Percentiles rank a stretch among this genome's conserved stretches.
phyloP scores from a whole-genome alignment of 805 yeast genomes.

The Lachancea cidri region DNA sequence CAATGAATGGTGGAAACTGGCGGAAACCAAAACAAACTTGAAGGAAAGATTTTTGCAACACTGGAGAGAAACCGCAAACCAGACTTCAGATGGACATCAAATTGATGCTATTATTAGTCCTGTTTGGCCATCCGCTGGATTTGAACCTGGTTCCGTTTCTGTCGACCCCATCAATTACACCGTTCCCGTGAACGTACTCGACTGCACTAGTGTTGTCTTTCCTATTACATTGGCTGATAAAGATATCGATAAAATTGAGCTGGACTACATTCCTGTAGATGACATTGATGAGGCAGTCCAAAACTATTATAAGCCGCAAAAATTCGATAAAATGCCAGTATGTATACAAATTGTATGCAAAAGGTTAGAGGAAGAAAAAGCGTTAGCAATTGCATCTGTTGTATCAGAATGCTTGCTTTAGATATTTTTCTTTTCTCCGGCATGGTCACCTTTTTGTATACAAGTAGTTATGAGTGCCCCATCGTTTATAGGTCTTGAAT shows the following conservation, averaged over 20 bases:
- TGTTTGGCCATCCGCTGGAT: slow-evolving; percentile 39
- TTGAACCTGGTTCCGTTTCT: slow-evolving; percentile 36
- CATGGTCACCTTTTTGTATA: too few relatives aligned
- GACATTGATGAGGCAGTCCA: slow-evolving; percentile 31
- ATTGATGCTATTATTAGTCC: slow-evolving; percentile 50
- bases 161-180: slow-evolving; percentile 41
- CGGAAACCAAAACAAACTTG: slow-evolving; percentile 31
- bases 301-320: slow-evolving; percentile 43
- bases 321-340: slow-evolving; percentile 49
- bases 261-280: slow-evolving; percentile 24
- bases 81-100: slow-evolving; percentile 35
- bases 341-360: slow-evolving; percentile 50
- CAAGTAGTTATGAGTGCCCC: too few relatives aligned
- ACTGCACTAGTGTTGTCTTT: slow-evolving; percentile 38
- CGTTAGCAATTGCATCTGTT: slow-evolving; percentile 32
- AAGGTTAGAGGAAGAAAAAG: slow-evolving; percentile 56
- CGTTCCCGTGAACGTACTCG: slow-evolving; percentile 37
- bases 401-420: slow-evolving; percentile 14
- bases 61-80: slow-evolving; percentile 33
- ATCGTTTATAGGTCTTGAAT: too few relatives aligned
- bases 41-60: slow-evolving; percentile 36
- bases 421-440: too few relatives aligned
- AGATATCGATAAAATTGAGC: slow-evolving; percentile 27
- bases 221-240: slow-evolving; percentile 41
- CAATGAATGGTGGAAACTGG: slow-evolving; percentile 39